Conservation (phyloP, 1,139 yeast species). For the Kodamaea fungicola region DNA sequence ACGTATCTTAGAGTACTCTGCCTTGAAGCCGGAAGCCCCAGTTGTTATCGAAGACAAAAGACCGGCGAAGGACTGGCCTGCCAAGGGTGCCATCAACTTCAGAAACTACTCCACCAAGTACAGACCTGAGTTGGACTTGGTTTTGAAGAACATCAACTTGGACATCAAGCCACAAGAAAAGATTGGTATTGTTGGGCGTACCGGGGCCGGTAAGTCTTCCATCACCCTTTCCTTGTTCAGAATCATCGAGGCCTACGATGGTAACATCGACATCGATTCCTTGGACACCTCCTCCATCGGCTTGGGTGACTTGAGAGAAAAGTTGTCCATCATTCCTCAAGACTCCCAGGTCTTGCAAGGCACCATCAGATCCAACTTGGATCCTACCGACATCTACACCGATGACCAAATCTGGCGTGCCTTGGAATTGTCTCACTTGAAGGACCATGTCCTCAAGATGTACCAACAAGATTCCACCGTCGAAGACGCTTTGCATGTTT, state of each 20-base stretch:
- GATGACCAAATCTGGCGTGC: conserved; percentile 87
- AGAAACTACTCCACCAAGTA: conserved; percentile 63
- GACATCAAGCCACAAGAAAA: conserved; percentile 60
- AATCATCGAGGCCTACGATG: conserved; percentile 68
- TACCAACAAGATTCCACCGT: conserved; percentile 22
- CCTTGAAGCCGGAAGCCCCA: conserved; percentile 78
- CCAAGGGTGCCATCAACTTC: conserved; percentile 52
- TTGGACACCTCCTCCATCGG: conserved; percentile 72
- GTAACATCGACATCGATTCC: conserved; percentile 72
- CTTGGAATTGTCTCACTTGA: conserved; percentile 79
- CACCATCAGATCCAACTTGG: conserved; percentile 80
- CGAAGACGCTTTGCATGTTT: conserved; percentile 57
- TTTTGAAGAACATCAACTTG: conserved; percentile 51
- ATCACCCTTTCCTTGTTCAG: conserved; percentile 71
- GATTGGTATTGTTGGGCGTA: conserved; percentile 79
- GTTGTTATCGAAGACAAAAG: conserved; percentile 63
- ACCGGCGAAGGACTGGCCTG: conserved; percentile 65
- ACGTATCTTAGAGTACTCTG: conserved; percentile 84
- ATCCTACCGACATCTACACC: conserved; percentile 66
- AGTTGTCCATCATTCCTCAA: conserved; percentile 89
- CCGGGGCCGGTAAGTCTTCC: conserved; percentile 84
- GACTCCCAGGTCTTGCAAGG: conserved; percentile 97
- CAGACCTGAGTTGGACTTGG: conserved; percentile 56
- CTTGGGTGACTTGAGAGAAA: conserved; percentile 76
- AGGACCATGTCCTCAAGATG: conserved; percentile 69